A percentile compares a stretch with the other conserved stretches of the same genome.
Evolutionary conservation across 148 eudicot genomes (phyloP).

Genomic region (Arbutus unedo): DNA sequence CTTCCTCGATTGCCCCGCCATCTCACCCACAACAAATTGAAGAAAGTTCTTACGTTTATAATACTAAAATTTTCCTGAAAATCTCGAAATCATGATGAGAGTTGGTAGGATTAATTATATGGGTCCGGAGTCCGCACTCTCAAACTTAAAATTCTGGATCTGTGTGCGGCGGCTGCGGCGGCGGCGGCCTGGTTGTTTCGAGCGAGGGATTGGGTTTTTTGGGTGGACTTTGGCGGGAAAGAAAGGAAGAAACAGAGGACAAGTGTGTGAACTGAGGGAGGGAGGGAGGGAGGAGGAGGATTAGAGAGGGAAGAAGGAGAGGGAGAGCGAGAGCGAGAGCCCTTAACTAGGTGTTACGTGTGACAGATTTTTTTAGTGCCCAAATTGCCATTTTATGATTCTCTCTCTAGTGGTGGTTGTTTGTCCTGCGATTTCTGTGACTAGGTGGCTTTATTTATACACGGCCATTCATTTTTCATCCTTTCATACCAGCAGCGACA

Average conservation of each 20-base stretch:
- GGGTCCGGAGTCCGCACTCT: neutral
- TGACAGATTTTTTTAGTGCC: neutral
- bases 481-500: too few relatives aligned
- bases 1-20: slow-evolving; percentile 52
- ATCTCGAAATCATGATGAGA: neutral
- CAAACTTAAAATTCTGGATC: neutral
- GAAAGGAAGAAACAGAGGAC: neutral
- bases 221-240: neutral
- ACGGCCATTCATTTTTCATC: too few relatives aligned
- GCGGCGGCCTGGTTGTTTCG: neutral
- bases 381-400: neutral
- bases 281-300: neutral
- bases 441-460: too few relatives aligned
- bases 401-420: neutral
- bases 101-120: neutral
- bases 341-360: neutral
- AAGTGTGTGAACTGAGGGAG: too few relatives aligned
- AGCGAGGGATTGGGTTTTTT: neutral
- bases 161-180: neutral
- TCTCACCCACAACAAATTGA: neutral
- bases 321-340: neutral
- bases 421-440: too few relatives aligned
- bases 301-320: neutral
- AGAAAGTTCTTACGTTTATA: too few relatives aligned
- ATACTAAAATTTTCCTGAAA: neutral